Conservation (phyloP, 176 grass and related monocot genomes). For the Carex parvula region DNA sequence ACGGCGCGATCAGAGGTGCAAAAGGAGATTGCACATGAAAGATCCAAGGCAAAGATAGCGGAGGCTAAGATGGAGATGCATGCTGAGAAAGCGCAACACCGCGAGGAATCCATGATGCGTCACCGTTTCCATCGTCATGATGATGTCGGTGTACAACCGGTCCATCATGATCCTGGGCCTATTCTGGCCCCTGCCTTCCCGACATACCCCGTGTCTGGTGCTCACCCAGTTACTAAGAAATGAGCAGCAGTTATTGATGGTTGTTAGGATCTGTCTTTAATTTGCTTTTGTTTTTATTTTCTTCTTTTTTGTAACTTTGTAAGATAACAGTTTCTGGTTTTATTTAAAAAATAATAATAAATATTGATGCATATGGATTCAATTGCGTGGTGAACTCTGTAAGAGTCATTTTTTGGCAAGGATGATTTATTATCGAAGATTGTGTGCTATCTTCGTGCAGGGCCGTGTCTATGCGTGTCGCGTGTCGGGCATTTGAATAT, state of each 20-base stretch:
- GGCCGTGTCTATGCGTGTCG: no score
- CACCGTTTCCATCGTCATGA: not conserved
- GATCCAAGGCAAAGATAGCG: conserved; percentile 52
- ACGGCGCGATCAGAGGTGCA: conserved; percentile 26
- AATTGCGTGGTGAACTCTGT: not conserved
- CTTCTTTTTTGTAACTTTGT: not conserved
- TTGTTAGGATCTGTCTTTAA: not conserved
- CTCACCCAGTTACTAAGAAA: conserved; percentile 10
- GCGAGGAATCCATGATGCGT: conserved; percentile 28
- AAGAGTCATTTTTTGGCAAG: not conserved
- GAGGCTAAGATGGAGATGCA: conserved; percentile 64
- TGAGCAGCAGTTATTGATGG: not conserved
- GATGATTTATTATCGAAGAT: not conserved
- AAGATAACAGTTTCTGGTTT: not conserved
- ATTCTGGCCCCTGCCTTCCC: not conserved
- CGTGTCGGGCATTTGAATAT: no score
- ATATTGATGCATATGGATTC: not conserved
- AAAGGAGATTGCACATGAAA: conserved; percentile 45
- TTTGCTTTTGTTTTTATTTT: not conserved
- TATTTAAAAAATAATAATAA: not conserved
- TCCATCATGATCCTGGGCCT: not conserved
- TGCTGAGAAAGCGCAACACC: conserved; percentile 37
- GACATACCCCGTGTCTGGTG: not conserved
- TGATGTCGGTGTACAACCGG: not conserved
- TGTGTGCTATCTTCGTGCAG: no score